Conservation (phyloP, 306 rosid genomes). For the Urtica urens region DNA sequence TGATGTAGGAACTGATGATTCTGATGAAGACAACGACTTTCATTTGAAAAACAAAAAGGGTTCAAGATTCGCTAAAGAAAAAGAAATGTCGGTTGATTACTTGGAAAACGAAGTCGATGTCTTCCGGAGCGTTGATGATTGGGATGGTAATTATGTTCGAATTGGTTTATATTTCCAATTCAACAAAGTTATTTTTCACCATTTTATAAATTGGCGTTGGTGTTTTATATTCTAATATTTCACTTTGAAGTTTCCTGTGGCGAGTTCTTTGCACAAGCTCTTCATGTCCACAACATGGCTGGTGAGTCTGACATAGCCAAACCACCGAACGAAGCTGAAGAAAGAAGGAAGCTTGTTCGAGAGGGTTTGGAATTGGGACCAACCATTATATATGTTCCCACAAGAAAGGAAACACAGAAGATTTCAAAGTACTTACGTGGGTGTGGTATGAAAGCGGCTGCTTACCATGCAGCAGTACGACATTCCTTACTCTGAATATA, state of each 20-base stretch:
- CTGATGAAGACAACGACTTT: constrained; percentile 21
- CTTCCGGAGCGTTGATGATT: constrained; percentile 59
- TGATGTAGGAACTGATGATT: constrained; percentile 27
- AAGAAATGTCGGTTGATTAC: constrained; percentile 59
- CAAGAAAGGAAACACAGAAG: constrained; percentile 65
- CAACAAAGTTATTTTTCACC: not conserved
- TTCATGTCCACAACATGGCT: constrained; percentile 16
- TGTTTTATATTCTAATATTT: not conserved
- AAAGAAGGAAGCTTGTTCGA: constrained; percentile 27
- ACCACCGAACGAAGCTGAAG: constrained; percentile 36
- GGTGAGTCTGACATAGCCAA: constrained; percentile 21
- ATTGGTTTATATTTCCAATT: not conserved
- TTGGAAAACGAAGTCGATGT: constrained; percentile 68
- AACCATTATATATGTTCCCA: constrained; percentile 74
- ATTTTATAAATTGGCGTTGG: not conserved
- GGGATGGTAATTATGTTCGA: constrained; percentile 51
- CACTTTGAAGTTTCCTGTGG: constrained; percentile 50
- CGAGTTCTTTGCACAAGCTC: constrained; percentile 49
- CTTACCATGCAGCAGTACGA: constrained; percentile 80
- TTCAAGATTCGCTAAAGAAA: constrained; percentile 28
- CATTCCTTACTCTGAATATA: too few relatives aligned
- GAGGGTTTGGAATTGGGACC: constrained; percentile 56
- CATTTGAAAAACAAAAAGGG: constrained; percentile 24
- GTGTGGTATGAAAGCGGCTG: constrained; percentile 82
- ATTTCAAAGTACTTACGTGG: constrained; percentile 54